Evolutionary conservation across 495 filamentous ascomycete species (phyloP).

Genomic region (Talaromyces proteolyticus): DNA sequence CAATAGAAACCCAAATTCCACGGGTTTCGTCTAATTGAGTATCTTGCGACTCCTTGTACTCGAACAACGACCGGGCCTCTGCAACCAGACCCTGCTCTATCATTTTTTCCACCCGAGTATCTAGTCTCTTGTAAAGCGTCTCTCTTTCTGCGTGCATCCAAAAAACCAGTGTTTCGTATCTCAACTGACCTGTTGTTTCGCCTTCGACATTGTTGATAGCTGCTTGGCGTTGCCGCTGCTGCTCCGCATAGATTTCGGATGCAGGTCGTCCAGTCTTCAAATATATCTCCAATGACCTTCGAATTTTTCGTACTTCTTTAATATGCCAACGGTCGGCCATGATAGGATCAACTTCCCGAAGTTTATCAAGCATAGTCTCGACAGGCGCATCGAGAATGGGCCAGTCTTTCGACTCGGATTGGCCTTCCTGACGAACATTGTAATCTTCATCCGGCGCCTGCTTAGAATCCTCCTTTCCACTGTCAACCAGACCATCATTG

Average conservation of each 20-base stretch:
- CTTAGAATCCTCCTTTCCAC: slow-evolving; percentile 16
- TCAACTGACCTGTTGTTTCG: slow-evolving; percentile 23
- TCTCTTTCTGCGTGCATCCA: slow-evolving; percentile 78
- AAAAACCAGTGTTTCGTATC: slow-evolving; percentile 64
- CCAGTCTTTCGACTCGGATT: slow-evolving; percentile 35
- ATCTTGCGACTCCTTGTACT: slow-evolving; percentile 44
- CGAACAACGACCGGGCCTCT: slow-evolving; percentile 60
- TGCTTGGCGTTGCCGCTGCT: slow-evolving; percentile 33
- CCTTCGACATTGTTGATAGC: slow-evolving; percentile 10
- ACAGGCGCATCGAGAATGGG: slow-evolving; percentile 68
- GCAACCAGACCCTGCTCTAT: slow-evolving; percentile 61
- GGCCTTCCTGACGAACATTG: background rate
- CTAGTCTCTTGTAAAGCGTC: slow-evolving; percentile 60
- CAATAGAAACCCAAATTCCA: slow-evolving; percentile 95
- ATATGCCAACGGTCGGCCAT: slow-evolving; percentile 96
- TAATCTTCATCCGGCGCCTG: slow-evolving; percentile 9
- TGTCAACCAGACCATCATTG: slow-evolving; percentile 52
- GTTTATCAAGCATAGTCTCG: slow-evolving; percentile 61
- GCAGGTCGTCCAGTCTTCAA: slow-evolving; percentile 71
- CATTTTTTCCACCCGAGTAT: slow-evolving; percentile 79
- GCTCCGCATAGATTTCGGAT: slow-evolving; percentile 83
- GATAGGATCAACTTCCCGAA: slow-evolving; percentile 74
- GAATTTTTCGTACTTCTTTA: slow-evolving; percentile 84
- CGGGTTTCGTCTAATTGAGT: slow-evolving; percentile 58
- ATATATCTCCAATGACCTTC: slow-evolving; percentile 83